Percentiles rank a stretch among this genome's conserved stretches.
Conservation (phyloP, 2,329 filamentous ascomycete genomes). For the Thermomyces lanuginosus region DNA sequence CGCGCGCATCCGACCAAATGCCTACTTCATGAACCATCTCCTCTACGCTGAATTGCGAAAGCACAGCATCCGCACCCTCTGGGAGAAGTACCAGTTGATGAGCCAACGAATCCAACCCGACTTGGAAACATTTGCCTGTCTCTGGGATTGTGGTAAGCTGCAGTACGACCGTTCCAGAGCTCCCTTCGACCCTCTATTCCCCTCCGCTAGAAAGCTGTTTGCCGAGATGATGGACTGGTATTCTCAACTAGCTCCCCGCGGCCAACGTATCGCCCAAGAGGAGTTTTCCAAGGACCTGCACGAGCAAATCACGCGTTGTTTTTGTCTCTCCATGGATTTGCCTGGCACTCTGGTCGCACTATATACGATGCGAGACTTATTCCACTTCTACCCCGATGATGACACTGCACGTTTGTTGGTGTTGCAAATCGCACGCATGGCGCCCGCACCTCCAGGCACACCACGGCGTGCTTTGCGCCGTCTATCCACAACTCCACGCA, state of each 20-base stretch:
- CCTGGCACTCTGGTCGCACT: slow-evolving; percentile 35
- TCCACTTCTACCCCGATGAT: slow-evolving; percentile 31
- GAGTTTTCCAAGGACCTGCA: slow-evolving; percentile 35
- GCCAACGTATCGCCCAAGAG: slow-evolving; percentile 14
- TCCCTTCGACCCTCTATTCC: slow-evolving; percentile 32
- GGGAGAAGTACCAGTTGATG: slow-evolving; percentile 40
- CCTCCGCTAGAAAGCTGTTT: slow-evolving; percentile 30
- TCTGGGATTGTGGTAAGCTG: slow-evolving; percentile 42
- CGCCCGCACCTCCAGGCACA: slow-evolving; percentile 18
- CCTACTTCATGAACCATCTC: slow-evolving; percentile 65
- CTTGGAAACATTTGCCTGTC: slow-evolving; percentile 49
- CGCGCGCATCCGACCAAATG: slow-evolving; percentile 50
- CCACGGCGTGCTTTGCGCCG: slow-evolving; percentile 25
- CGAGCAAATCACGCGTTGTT: slow-evolving; percentile 35
- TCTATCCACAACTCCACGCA: slow-evolving; percentile 24
- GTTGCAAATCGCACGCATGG: slow-evolving; percentile 33
- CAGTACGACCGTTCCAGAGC: slow-evolving; percentile 33
- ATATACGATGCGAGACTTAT: slow-evolving; percentile 27
- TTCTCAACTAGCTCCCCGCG: slow-evolving; percentile 15
- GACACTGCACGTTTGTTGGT: slow-evolving; percentile 33
- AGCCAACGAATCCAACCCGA: slow-evolving; percentile 43
- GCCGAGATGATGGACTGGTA: slow-evolving; percentile 35
- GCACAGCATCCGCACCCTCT: slow-evolving; percentile 39
- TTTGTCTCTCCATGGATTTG: slow-evolving; percentile 35
- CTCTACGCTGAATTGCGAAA: slow-evolving; percentile 50